Base-by-base conservation (phyloP, 805 yeast genomes). In the Wickerhamomyces canadensis region DNA sequence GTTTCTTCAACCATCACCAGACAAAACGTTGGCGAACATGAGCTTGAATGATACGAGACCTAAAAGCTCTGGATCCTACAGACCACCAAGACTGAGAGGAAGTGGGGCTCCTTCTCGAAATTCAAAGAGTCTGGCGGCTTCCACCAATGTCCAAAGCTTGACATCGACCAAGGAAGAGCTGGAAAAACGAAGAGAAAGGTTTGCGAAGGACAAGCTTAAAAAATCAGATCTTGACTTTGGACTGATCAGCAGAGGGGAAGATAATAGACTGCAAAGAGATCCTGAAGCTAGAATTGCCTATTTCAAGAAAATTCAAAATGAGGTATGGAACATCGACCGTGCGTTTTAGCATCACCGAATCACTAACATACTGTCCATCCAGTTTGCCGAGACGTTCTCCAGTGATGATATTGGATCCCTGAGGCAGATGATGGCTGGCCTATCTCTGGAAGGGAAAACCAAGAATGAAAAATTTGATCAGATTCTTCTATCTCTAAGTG, bases 181-280 rank as follows among this genome's bases (percentile, higher is more conserved):
- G 12, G 52, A 48, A 33, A 56, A 47, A 40, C 55, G 75, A 33
- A 49, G 48, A 34, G 47, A 47, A 11, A 54, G 67, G 40, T 70
- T 72, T 39, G 35, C 46, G 6, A 41, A 41, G 0, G 54, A 59
- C 5, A 6, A n/a, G 15, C 49, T 53, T 6, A 35, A 41, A 3
- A 47, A 46, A 21, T 49, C 52, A 13, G 36, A 45, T 26, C 44
- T 45, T 14, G 67, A 61, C 6, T 75, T 67, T 43, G 84, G 85
- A 0, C 60, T 76, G 34, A 55, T 78, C 7, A 80, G 85, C 44
- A 60, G 86, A 39, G 84, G 85, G 1, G 79, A 72, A 31, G 78
- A 72, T 38, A 52, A 51, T 35, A 52, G 72, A 27, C 60, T 80
- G 29, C 78, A 70, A 47, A 49, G 57, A 4, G 70, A 71, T 47